phyloP scores from a whole-genome alignment of 495 filamentous ascomycete genomes.

The Talaromyces wortmannii region DNA sequence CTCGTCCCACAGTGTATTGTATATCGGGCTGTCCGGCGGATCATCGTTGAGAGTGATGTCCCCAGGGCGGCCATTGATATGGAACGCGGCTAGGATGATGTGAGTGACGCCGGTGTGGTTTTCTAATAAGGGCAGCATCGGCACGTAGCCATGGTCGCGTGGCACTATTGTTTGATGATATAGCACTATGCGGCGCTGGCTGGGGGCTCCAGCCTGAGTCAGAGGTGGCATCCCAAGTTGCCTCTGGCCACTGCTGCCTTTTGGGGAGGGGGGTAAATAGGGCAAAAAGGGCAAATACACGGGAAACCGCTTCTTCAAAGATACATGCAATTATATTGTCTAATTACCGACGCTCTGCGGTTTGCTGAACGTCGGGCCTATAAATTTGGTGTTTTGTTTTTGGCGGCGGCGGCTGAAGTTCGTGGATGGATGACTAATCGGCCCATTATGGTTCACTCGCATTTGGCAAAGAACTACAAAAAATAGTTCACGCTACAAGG shows the following conservation, averaged over 20 bases:
- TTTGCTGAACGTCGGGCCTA: background rate
- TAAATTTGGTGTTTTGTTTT: background rate
- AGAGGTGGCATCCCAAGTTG: constrained; percentile 15
- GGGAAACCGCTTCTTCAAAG: background rate
- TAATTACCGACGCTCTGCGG: background rate
- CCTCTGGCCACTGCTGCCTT: background rate
- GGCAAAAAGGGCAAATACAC: background rate
- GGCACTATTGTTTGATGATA: constrained; percentile 68
- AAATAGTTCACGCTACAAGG: background rate
- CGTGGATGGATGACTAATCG: background rate
- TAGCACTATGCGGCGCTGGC: constrained; percentile 46
- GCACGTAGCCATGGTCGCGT: constrained; percentile 50
- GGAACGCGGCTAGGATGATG: constrained; percentile 72
- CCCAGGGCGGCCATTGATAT: constrained; percentile 58
- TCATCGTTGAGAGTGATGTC: constrained; percentile 73
- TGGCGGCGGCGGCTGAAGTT: background rate
- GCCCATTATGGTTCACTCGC: no score
- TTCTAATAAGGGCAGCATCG: constrained; percentile 62
- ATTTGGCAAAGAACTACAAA: background rate
- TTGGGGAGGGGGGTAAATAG: no score
- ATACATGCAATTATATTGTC: background rate
- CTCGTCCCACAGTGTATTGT: constrained; percentile 61
- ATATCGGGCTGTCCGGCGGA: constrained; percentile 48
- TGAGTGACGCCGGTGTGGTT: constrained; percentile 59
- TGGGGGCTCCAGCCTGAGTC: constrained; percentile 15